Conservation (phyloP, 805 yeast genomes). For the Metschnikowia koreensis region DNA sequence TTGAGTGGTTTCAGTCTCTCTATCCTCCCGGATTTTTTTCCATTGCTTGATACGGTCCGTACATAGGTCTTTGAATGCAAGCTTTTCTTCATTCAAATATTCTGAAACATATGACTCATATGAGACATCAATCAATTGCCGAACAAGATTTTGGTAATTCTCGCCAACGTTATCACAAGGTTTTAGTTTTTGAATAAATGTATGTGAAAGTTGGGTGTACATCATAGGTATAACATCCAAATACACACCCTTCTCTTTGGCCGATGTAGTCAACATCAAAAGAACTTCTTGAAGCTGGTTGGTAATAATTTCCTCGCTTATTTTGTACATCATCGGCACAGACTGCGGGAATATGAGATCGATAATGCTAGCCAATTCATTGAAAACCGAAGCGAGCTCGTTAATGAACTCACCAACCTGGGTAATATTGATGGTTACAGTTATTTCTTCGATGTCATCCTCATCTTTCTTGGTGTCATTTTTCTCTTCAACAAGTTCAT, state of each 20-base stretch:
- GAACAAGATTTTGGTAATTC: constrained; percentile 28
- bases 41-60: constrained; percentile 28
- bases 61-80: constrained; percentile 26
- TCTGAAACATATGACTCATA: constrained; percentile 42
- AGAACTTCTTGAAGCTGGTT: constrained; percentile 38
- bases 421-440: constrained; percentile 11
- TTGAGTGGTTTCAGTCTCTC: constrained; percentile 49
- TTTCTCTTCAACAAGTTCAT: neutral
- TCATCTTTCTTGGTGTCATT: neutral
- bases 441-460: neutral
- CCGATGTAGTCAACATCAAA: constrained; percentile 25
- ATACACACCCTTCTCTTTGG: constrained; percentile 30
- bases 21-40: constrained; percentile 35
- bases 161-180: constrained; percentile 39
- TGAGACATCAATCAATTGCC: constrained; percentile 41
- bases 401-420: constrained; percentile 25
- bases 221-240: constrained; percentile 40
- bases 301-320: constrained; percentile 45
- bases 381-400: constrained; percentile 35
- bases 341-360: constrained; percentile 45
- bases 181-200: constrained; percentile 26
- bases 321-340: constrained; percentile 47
- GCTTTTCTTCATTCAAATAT: constrained; percentile 37
- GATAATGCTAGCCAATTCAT: constrained; percentile 36
- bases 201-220: constrained; percentile 27